Conservation (phyloP, 2,329 filamentous ascomycete genomes). For the Cercospora sp. region DNA sequence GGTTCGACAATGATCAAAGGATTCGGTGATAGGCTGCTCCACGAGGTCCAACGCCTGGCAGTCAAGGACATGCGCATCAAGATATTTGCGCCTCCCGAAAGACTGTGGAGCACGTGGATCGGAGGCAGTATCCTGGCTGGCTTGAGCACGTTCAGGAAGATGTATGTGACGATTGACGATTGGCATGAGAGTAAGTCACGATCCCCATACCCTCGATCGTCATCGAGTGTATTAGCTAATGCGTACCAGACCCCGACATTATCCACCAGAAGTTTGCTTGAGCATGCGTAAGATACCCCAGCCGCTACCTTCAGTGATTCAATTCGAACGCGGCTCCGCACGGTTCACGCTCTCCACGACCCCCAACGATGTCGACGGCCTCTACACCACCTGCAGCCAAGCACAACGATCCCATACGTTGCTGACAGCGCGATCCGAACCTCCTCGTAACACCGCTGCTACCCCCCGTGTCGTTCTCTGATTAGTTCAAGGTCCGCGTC, state of each 20-base stretch:
- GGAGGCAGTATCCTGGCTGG: slow-evolving; percentile 96
- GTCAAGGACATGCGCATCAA: slow-evolving; percentile 99
- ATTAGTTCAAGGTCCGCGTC: slow-evolving; percentile 6
- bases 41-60: slow-evolving; percentile 87
- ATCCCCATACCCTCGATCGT: slow-evolving; percentile 12
- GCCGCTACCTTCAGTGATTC: slow-evolving; percentile 10
- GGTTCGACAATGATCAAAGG: slow-evolving; percentile 96
- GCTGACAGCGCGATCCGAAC: background rate
- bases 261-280: slow-evolving; percentile 97
- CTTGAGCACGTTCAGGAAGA: slow-evolving; percentile 98
- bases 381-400: background rate
- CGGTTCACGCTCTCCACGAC: slow-evolving; percentile 11
- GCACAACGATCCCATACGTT: background rate
- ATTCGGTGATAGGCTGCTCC: slow-evolving; percentile 87
- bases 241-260: slow-evolving; percentile 72
- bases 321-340: slow-evolving; percentile 1
- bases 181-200: slow-evolving; percentile 78
- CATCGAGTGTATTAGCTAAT: slow-evolving; percentile 21
- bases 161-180: slow-evolving; percentile 99
- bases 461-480: slow-evolving; percentile 1
- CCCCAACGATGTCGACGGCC: slow-evolving; percentile 3
- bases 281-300: slow-evolving; percentile 23
- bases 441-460: background rate
- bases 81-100: slow-evolving; percentile 95
- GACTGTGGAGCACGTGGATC: slow-evolving; percentile 99